phyloP scores from a whole-genome alignment of 2,329 filamentous ascomycete species.

The Fusarium aywerte region DNA sequence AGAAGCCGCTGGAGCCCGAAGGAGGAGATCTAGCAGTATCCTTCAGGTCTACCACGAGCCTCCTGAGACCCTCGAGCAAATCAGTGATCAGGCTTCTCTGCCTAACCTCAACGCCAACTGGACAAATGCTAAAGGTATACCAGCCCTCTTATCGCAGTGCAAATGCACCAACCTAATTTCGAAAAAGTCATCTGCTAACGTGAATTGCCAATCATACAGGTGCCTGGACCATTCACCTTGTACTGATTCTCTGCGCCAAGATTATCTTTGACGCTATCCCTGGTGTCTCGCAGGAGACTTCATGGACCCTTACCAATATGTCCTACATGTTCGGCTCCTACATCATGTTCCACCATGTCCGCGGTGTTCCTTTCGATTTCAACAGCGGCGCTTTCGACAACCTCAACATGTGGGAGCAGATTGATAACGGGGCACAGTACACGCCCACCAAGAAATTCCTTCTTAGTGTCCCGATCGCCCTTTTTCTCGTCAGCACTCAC shows the following conservation, averaged over 20 bases:
- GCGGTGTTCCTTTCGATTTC: slow-evolving; percentile 98
- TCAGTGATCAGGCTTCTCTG: slow-evolving; percentile 93
- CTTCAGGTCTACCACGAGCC: slow-evolving; percentile 94
- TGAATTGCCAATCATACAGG: slow-evolving; percentile 62
- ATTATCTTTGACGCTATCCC: slow-evolving; percentile 98
- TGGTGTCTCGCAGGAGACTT: slow-evolving; percentile 95
- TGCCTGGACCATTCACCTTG: slow-evolving; percentile 97
- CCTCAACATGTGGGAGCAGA: slow-evolving; percentile 99
- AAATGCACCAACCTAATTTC: background rate
- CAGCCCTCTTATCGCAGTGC: slow-evolving; percentile 13
- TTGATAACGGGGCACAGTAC: slow-evolving; percentile 98
- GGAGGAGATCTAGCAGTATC: slow-evolving; percentile 96
- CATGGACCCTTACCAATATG: slow-evolving; percentile 98
- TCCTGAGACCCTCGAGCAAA: slow-evolving; percentile 94
- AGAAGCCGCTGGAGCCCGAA: slow-evolving; percentile 68
- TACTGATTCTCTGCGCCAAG: slow-evolving; percentile 90
- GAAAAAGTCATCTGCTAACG: slow-evolving; percentile 33
- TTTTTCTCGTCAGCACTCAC: slow-evolving; percentile 97
- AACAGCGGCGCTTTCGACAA: slow-evolving; percentile 99
- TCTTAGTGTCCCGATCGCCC: slow-evolving; percentile 89
- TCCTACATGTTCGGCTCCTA: slow-evolving; percentile 99
- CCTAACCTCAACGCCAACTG: slow-evolving; percentile 98
- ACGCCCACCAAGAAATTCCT: slow-evolving; percentile 99
- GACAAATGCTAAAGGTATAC: slow-evolving; percentile 96
- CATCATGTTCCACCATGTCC: slow-evolving; percentile 99